Conservation (phyloP, 2,329 filamentous ascomycete species). For the Pseudocercospora cruenta region DNA sequence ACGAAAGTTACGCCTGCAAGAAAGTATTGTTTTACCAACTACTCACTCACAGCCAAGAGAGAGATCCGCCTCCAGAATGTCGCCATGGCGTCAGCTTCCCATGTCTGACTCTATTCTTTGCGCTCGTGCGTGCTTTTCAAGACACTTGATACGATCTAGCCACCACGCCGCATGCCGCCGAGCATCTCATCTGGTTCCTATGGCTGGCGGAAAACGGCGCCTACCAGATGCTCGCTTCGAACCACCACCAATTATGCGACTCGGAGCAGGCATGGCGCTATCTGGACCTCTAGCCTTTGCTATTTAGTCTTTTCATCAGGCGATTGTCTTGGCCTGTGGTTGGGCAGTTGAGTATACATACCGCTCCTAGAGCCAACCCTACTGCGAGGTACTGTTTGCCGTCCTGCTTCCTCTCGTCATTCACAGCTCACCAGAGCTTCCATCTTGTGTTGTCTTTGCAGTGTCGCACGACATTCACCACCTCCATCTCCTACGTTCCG, state of each 20-base stretch:
- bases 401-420: conserved; percentile 5
- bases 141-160: not conserved
- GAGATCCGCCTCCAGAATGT: not conserved
- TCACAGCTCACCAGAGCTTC: not conserved
- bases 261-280: conserved; percentile 7
- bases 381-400: conserved; percentile 1
- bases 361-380: conserved; percentile 4
- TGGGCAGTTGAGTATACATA: conserved; percentile 8
- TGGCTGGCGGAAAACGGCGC: conserved; percentile 6
- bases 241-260: conserved; percentile 4
- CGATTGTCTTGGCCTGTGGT: conserved; percentile 6
- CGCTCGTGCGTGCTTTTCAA: not conserved
- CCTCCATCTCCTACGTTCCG: not conserved
- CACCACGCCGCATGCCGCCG: not conserved
- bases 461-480: not conserved
- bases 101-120: not conserved
- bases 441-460: not conserved
- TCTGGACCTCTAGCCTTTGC: not conserved
- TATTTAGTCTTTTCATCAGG: conserved; percentile 1
- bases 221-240: conserved; percentile 1
- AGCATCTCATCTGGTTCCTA: not conserved
- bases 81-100: conserved; percentile 6
- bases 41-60: not conserved
- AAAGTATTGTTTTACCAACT: conserved; percentile 4
- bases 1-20: conserved; percentile 2